A percentile compares a stretch with the other conserved stretches of the same genome.
Conservation (phyloP, 441 rosid genomes). For the Raphanus hybrid region DNA sequence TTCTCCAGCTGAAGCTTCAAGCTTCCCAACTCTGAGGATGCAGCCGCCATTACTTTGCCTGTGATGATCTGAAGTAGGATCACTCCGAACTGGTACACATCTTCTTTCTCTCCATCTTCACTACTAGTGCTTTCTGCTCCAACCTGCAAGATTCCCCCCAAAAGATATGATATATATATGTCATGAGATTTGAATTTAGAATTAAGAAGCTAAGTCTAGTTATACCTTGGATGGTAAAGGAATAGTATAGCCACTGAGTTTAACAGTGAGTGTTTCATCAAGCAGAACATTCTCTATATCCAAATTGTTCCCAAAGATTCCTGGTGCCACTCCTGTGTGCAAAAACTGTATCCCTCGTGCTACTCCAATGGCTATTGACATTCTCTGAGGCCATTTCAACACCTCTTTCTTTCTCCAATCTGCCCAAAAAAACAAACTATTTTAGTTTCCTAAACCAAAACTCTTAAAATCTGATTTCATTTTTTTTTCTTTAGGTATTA, state of each 20-base stretch:
- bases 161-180: neutral
- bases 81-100: slow-evolving; percentile 81
- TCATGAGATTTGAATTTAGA: neutral
- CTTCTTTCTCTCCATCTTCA: slow-evolving; percentile 76
- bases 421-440: slow-evolving; percentile 41
- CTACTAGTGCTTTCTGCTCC: slow-evolving; percentile 64
- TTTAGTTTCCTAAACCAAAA: slow-evolving; percentile 11
- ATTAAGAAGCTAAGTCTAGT: slow-evolving; percentile 5
- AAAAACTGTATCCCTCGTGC: slow-evolving; percentile 91
- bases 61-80: slow-evolving; percentile 76
- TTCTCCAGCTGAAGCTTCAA: slow-evolving; percentile 67
- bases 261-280: slow-evolving; percentile 76
- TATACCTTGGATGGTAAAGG: slow-evolving; percentile 76
- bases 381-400: slow-evolving; percentile 92
- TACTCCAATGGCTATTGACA: slow-evolving; percentile 78
- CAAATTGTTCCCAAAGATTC: slow-evolving; percentile 78
- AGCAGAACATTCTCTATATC: slow-evolving; percentile 71
- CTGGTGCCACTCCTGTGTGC: slow-evolving; percentile 86
- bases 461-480: neutral
- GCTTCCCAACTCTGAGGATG: slow-evolving; percentile 56
- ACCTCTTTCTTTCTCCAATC: slow-evolving; percentile 77
- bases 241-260: slow-evolving; percentile 68
- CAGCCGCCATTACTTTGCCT: slow-evolving; percentile 53
- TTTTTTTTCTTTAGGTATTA: slow-evolving; percentile 35
- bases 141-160: slow-evolving; percentile 45